A percentile compares a stretch with the other conserved stretches of the same genome.
Evolutionary conservation across 2,329 filamentous ascomycete genomes (phyloP).

Genomic region (Metarhizium anisopliae): DNA sequence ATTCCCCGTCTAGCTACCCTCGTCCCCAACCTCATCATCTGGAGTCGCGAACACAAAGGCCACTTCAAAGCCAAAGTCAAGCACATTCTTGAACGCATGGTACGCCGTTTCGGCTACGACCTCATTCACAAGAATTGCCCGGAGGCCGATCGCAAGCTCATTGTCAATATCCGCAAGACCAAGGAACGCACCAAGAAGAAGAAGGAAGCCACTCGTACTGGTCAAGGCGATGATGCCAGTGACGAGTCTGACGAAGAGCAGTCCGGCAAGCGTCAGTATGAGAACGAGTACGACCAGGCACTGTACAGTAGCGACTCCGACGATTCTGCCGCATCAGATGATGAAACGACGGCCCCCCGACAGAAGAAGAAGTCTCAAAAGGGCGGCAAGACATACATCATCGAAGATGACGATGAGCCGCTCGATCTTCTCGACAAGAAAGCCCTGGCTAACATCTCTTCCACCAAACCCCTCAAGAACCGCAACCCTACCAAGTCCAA

Average conservation of each 20-base stretch:
- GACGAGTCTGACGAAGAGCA: conserved; percentile 42
- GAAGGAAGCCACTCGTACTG: conserved; percentile 60
- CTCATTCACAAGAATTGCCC: conserved; percentile 72
- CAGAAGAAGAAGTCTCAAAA: conserved; percentile 43
- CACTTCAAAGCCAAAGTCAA: conserved; percentile 97
- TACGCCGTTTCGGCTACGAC: conserved; percentile 81
- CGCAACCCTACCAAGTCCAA: conserved; percentile 49
- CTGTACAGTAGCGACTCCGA: conserved; percentile 74
- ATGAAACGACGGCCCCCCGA: conserved; percentile 44
- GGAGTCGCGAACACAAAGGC: conserved; percentile 97
- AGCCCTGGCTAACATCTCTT: conserved; percentile 86
- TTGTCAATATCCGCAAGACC: conserved; percentile 91
- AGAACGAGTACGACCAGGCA: conserved; percentile 93
- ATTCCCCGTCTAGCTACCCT: conserved; percentile 66
- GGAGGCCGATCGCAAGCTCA: conserved; percentile 78
- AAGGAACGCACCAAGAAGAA: conserved; percentile 85
- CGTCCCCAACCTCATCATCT: conserved; percentile 85
- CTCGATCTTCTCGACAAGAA: conserved; percentile 86
- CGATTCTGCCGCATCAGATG: conserved; percentile 40
- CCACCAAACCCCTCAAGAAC: conserved; percentile 67
- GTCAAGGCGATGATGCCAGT: conserved; percentile 47
- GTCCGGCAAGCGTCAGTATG: conserved; percentile 52
- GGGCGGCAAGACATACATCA: conserved; percentile 70
- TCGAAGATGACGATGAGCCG: conserved; percentile 90
- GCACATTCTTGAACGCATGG: conserved; percentile 92